Conservation (phyloP, 1,284 basidiomycete species). For the Cutaneotrichosporon sp. region DNA sequence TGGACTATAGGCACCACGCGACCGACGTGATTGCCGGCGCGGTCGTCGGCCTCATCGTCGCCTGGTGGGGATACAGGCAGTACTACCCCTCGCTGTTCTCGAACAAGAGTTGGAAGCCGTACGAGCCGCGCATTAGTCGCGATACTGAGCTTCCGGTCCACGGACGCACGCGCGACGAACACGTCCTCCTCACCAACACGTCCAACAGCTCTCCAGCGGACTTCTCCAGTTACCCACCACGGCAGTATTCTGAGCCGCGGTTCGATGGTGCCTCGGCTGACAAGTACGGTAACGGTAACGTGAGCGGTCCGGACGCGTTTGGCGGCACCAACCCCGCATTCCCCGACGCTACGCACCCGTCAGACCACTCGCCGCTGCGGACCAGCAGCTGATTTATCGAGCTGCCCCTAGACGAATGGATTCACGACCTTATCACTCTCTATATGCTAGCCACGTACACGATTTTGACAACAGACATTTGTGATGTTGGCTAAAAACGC, state of each 20-base stretch:
- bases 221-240: background rate
- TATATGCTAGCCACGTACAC: background rate
- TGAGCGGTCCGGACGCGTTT: background rate
- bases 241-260: background rate
- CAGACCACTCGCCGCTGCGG: background rate
- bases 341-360: background rate
- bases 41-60: slow-evolving; percentile 40
- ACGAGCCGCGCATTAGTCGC: slow-evolving; percentile 41
- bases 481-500: too few relatives aligned
- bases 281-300: background rate
- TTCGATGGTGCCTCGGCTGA: background rate
- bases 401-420: background rate
- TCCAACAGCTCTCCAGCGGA: background rate
- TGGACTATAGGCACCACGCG: slow-evolving; percentile 56
- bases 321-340: background rate
- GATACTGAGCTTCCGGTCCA: slow-evolving; percentile 27
- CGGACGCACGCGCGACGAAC: background rate
- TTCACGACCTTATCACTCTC: background rate
- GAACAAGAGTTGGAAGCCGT: slow-evolving; percentile 41
- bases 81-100: slow-evolving; percentile 47
- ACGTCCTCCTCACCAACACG: background rate
- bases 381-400: background rate
- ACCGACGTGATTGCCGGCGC: slow-evolving; percentile 48
- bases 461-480: too few relatives aligned
- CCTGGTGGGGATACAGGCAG: slow-evolving; percentile 49